Evolutionary conservation across 352 stramenopile genomes (phyloP).

Genomic region (Globisporangium spiculum): DNA sequence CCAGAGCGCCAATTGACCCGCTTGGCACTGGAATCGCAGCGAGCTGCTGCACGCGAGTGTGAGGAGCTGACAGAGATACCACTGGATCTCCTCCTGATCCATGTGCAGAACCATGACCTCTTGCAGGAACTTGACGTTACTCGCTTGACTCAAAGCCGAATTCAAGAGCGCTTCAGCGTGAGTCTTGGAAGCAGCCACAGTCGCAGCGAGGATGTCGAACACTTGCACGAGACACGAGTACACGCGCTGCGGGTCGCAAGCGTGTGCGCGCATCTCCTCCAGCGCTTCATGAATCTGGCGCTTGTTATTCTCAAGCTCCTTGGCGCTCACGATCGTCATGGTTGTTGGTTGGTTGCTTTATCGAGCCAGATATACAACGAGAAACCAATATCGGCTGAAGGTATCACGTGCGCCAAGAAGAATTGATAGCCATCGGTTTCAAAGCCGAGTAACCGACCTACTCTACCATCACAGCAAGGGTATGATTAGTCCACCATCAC

Average conservation of each 20-base stretch:
- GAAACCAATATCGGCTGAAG: not conserved
- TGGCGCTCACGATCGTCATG: constrained; percentile 3
- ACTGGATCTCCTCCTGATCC: constrained; percentile 43
- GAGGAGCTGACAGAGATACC: constrained; percentile 29
- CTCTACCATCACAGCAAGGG: not conserved
- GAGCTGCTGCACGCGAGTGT: constrained; percentile 18
- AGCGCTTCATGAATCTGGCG: constrained; percentile 21
- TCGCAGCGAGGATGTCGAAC: constrained; percentile 17
- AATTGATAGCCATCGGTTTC: constrained; percentile 3
- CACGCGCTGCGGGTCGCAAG: constrained; percentile 26
- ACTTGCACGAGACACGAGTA: constrained; percentile 27
- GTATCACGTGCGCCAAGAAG: not conserved
- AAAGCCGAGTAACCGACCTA: not conserved
- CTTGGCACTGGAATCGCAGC: constrained; percentile 41
- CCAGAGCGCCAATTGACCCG: constrained; percentile 30
- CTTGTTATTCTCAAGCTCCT: not conserved
- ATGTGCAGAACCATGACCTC: constrained; percentile 22
- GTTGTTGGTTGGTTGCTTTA: not conserved
- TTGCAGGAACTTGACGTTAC: constrained; percentile 20
- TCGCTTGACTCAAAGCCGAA: constrained; percentile 18
- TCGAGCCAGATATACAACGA: not conserved
- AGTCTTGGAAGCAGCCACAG: not conserved
- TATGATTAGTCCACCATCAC: not conserved
- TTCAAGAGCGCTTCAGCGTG: constrained; percentile 15
- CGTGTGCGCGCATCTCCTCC: constrained; percentile 17